Percentiles rank a stretch among this genome's conserved stretches.
phyloP scores from a whole-genome alignment of 2,329 filamentous ascomycete species.

The Colletotrichum noveboracense region DNA sequence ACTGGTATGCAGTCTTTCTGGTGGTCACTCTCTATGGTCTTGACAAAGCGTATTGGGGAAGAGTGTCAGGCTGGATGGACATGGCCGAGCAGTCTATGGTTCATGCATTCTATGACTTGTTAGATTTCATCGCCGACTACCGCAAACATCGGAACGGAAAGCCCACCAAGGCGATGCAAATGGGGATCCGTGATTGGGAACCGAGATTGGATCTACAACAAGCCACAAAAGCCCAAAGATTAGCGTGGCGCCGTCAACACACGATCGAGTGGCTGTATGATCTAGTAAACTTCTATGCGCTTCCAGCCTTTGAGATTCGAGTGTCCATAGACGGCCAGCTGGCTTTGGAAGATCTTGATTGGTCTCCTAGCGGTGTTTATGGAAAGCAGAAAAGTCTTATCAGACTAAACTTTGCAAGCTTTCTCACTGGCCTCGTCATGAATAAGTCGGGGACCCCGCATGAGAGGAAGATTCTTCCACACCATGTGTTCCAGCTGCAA shows the following conservation, averaged over 20 bases:
- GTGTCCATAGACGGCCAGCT: too few species aligned
- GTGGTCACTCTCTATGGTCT: not conserved
- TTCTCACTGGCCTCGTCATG: not conserved
- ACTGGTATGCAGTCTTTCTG: not conserved
- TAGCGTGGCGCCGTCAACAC: not conserved
- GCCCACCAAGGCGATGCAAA: not conserved
- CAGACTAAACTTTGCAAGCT: not conserved
- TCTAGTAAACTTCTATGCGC: not conserved
- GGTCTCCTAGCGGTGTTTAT: not conserved
- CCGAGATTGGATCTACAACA: not conserved
- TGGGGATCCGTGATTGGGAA: rapidly evolving
- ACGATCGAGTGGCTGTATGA: not conserved
- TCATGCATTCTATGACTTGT: not conserved
- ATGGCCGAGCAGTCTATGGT: not conserved
- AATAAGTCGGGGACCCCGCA: not conserved
- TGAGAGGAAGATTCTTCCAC: not conserved
- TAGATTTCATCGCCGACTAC: not conserved
- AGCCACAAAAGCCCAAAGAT: not conserved
- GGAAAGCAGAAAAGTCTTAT: not conserved
- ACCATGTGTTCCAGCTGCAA: not conserved
- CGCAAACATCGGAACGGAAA: not conserved
- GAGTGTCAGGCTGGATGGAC: not conserved
- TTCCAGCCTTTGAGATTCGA: not conserved
- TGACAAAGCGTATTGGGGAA: not conserved
- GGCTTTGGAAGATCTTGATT: not conserved